phyloP scores from a whole-genome alignment of 306 rosid genomes.

The Vicia faba region DNA sequence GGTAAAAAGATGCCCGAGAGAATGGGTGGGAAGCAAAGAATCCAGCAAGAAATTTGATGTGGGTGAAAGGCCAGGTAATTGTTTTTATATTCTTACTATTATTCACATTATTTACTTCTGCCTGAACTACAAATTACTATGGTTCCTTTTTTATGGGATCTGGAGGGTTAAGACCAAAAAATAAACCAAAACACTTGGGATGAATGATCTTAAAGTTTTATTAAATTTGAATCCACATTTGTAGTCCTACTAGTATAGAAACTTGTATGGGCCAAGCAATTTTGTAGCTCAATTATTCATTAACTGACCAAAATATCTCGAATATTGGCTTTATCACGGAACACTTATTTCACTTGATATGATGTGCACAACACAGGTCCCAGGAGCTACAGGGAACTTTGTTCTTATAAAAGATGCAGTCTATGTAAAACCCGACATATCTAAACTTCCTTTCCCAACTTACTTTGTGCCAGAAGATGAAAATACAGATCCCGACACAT shows the following conservation, averaged over 20 bases:
- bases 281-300: constrained; percentile 13
- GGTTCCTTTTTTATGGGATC: background rate
- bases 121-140: background rate
- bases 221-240: constrained; percentile 19
- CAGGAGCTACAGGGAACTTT: constrained; percentile 94
- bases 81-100: constrained; percentile 14
- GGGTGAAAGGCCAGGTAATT: constrained; percentile 96
- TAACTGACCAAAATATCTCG: background rate
- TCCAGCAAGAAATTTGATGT: constrained; percentile 89
- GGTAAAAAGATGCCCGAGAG: constrained; percentile 91
- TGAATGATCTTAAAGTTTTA: background rate
- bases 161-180: background rate
- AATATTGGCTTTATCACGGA: background rate
- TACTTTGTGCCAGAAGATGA: constrained; percentile 67
- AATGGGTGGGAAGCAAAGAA: constrained; percentile 89
- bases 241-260: constrained; percentile 2
- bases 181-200: background rate
- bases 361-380: constrained; percentile 68
- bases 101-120: constrained; percentile 10
- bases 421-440: constrained; percentile 67
- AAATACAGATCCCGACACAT: constrained; percentile 49
- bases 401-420: constrained; percentile 82
- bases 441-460: constrained; percentile 88
- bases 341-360: constrained; percentile 15
- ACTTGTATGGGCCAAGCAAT: background rate